Evolutionary conservation across 2,329 filamentous ascomycete species (phyloP).

Genomic region (Colletotrichum orbiculare): DNA sequence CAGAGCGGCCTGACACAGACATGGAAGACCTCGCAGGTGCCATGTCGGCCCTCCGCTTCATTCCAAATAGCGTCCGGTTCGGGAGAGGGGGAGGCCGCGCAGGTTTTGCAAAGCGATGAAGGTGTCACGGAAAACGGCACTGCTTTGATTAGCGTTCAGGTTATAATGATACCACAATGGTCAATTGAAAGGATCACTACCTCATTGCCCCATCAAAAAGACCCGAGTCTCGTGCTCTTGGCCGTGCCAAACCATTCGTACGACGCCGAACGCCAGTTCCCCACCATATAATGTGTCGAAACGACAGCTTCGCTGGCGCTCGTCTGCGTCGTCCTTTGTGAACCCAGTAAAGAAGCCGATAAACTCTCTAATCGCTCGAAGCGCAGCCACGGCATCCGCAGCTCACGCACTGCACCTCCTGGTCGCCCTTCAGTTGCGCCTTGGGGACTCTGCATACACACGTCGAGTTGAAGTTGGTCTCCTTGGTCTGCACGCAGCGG

Average conservation of each 20-base stretch:
- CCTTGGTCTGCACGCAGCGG: conserved; percentile 98
- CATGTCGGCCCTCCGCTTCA: conserved; percentile 78
- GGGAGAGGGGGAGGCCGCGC: conserved; percentile 65
- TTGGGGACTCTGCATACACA: conserved; percentile 96
- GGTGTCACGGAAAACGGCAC: conserved; percentile 33
- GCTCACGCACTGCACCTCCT: conserved; percentile 92
- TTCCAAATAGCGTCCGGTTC: conserved; percentile 75
- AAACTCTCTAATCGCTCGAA: conserved; percentile 76
- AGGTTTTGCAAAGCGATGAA: conserved; percentile 63
- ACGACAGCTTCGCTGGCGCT: neutral
- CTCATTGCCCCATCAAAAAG: conserved; percentile 43
- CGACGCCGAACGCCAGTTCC: conserved; percentile 32
- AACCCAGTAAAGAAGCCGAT: neutral
- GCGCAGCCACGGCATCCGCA: conserved; percentile 94
- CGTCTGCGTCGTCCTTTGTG: no score
- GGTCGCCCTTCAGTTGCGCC: conserved; percentile 88
- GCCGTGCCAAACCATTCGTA: conserved; percentile 2
- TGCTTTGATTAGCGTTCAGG: conserved; percentile 37
- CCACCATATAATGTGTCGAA: conserved; percentile 11
- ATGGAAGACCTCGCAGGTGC: conserved; percentile 73
- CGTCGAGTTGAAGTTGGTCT: conserved; percentile 98
- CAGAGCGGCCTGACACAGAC: conserved; percentile 55
- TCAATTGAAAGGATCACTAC: conserved; percentile 50
- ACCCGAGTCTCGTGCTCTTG: conserved; percentile 19
- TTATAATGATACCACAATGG: conserved; percentile 45